Percentiles rank a stretch among this genome's conserved stretches.
These are phyloP conservation scores for Cryptosporidium meleagridis DNA, from an alignment of 169 alveolate genomes.

Conservation along the genomic window DNA sequence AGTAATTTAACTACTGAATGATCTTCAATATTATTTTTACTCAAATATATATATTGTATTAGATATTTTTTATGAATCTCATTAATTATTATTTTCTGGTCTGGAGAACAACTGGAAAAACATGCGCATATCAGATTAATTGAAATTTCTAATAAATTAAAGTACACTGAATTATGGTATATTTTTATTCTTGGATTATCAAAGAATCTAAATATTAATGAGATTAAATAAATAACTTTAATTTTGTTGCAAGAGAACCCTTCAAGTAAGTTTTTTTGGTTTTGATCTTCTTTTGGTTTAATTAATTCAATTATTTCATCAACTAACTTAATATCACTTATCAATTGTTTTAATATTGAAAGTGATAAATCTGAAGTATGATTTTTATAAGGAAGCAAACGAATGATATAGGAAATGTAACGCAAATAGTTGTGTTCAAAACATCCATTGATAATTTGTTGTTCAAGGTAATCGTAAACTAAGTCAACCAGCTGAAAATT, in stretches of 20 bases:
- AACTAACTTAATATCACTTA: constrained; percentile 2
- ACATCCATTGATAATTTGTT: constrained; percentile 3
- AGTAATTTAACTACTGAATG: background rate
- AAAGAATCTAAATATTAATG: constrained; percentile 3
- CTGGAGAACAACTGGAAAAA: background rate
- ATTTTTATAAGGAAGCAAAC: constrained; percentile 2
- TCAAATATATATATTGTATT: constrained; percentile 32
- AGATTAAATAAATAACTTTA: background rate
- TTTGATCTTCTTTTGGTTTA: background rate
- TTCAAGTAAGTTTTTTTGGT: background rate
- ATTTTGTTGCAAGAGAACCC: background rate
- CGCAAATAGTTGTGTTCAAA: background rate
- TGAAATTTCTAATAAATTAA: background rate
- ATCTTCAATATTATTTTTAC: background rate
- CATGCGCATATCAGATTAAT: background rate
- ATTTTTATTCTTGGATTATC: background rate
- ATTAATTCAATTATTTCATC: constrained; percentile 12
- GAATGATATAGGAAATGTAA: background rate
- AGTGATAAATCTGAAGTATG: background rate
- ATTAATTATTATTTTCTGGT: background rate
- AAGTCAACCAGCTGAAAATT: background rate
- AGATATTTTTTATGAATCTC: background rate
- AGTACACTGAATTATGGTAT: background rate
- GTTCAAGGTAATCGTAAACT: constrained; percentile 15
- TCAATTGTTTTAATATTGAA: constrained; percentile 9